phyloP scores from a whole-genome alignment of 2,329 filamentous ascomycete species.

The Lecanicillium sp. region DNA sequence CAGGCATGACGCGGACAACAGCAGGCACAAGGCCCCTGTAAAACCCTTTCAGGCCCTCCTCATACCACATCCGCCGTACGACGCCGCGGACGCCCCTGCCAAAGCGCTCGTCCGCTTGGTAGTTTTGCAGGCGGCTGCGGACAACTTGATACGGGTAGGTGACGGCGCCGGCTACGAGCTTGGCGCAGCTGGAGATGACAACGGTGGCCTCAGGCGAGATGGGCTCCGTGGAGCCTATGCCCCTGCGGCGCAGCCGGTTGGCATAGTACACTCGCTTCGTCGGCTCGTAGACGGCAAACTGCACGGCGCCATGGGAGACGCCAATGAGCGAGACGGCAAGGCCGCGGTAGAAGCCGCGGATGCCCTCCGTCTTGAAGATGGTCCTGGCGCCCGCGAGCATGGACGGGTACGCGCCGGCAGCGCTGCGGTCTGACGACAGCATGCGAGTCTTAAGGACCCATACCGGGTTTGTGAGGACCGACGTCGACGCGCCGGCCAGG shows the following conservation, averaged over 20 bases:
- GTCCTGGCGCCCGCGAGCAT: constrained; percentile 63
- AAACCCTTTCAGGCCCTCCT: constrained; percentile 76
- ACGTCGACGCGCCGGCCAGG: constrained; percentile 63
- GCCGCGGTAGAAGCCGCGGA: constrained; percentile 79
- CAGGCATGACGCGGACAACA: constrained; percentile 83
- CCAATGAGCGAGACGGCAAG: constrained; percentile 76
- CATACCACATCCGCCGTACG: constrained; percentile 62
- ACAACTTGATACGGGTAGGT: constrained; percentile 97
- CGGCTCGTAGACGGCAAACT: constrained; percentile 91
- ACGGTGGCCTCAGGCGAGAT: constrained; percentile 71
- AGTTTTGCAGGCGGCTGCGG: constrained; percentile 80
- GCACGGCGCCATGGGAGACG: constrained; percentile 85
- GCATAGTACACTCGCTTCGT: constrained; percentile 50
- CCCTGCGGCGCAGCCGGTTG: constrained; percentile 16
- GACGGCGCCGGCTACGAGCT: constrained; percentile 79
- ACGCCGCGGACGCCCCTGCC: constrained; percentile 65
- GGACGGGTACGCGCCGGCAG: constrained; percentile 71
- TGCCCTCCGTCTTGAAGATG: constrained; percentile 64
- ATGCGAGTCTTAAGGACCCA: constrained; percentile 99
- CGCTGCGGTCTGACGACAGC: constrained; percentile 71
- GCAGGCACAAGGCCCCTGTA: constrained; percentile 89
- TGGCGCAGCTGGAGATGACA: constrained; percentile 70
- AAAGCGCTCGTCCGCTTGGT: constrained; percentile 70
- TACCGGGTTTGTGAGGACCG: constrained; percentile 83
- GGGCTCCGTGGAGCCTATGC: constrained; percentile 11